Evolutionary conservation across 768 basidiomycete species (phyloP).

Genomic region (Punctularia strigosozonata): DNA sequence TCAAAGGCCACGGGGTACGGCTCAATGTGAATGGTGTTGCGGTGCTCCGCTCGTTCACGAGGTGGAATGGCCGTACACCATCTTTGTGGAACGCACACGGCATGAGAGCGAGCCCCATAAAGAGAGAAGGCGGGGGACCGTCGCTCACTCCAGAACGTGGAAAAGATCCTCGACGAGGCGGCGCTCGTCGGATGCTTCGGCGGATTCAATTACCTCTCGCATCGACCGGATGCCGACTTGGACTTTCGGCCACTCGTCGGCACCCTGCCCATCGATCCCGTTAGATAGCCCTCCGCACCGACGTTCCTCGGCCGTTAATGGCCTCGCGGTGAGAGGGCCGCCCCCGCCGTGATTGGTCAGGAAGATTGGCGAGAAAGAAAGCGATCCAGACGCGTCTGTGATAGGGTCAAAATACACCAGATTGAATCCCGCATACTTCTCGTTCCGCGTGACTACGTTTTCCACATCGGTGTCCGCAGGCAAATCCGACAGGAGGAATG

Average conservation of each 20-base stretch:
- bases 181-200: conserved; percentile 30
- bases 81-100: conserved; percentile 29
- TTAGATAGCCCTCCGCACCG: conserved; percentile 59
- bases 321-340: conserved; percentile 39
- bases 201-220: conserved; percentile 25
- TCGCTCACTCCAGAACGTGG: conserved; percentile 56
- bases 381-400: conserved; percentile 4
- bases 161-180: conserved; percentile 48
- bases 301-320: conserved; percentile 38
- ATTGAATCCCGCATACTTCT: conserved; percentile 74
- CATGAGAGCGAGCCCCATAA: conserved; percentile 16
- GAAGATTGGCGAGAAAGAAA: conserved; percentile 40
- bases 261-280: conserved; percentile 54
- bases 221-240: conserved; percentile 41
- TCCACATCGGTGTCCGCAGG: conserved; percentile 36
- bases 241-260: conserved; percentile 66
- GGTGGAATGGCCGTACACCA: conserved; percentile 35
- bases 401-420: conserved; percentile 49
- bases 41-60: conserved; percentile 38
- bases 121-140: conserved; percentile 12
- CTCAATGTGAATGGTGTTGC: conserved; percentile 49
- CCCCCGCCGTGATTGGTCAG: conserved; percentile 68
- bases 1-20: conserved; percentile 28
- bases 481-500: conserved; percentile 49
- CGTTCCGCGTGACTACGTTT: conserved; percentile 31